Evolutionary conservation across 495 filamentous ascomycete genomes (phyloP).

Genomic region (Penicillium riverlandense): DNA sequence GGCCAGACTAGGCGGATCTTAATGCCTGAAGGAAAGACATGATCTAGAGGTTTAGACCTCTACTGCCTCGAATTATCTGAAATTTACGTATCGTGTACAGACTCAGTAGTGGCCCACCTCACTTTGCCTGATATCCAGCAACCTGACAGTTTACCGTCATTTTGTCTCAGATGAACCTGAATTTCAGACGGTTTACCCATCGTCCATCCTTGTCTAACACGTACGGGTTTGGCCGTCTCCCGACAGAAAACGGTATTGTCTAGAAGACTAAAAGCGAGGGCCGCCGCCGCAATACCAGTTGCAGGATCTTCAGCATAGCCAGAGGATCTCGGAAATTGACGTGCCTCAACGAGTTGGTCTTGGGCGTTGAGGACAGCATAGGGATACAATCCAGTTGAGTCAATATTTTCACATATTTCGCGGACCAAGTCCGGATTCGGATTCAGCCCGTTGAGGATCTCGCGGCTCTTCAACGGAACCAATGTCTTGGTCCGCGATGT

Average conservation of each 20-base stretch:
- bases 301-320: conserved; percentile 7
- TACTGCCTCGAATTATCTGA: too few species aligned
- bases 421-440: not conserved
- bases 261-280: conserved; percentile 3
- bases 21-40: too few species aligned
- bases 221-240: not conserved
- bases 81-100: too few species aligned
- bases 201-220: conserved; percentile 4
- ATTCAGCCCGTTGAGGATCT: not conserved
- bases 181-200: conserved; percentile 6
- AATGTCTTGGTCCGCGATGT: conserved; percentile 4
- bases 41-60: too few species aligned
- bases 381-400: conserved; percentile 5
- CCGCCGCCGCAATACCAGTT: conserved; percentile 7
- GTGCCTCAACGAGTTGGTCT: conserved; percentile 4
- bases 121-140: not conserved
- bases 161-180: not conserved
- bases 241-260: not conserved
- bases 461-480: conserved; percentile 1
- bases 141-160: not conserved
- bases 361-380: not conserved
- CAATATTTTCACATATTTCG: conserved; percentile 1
- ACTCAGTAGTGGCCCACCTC: not conserved
- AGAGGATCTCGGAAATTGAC: conserved; percentile 2
- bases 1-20: too few species aligned